These are phyloP conservation scores for Pseudocercospora ulei DNA, from an alignment of 2,329 filamentous ascomycete species.

Conservation along the genomic window DNA sequence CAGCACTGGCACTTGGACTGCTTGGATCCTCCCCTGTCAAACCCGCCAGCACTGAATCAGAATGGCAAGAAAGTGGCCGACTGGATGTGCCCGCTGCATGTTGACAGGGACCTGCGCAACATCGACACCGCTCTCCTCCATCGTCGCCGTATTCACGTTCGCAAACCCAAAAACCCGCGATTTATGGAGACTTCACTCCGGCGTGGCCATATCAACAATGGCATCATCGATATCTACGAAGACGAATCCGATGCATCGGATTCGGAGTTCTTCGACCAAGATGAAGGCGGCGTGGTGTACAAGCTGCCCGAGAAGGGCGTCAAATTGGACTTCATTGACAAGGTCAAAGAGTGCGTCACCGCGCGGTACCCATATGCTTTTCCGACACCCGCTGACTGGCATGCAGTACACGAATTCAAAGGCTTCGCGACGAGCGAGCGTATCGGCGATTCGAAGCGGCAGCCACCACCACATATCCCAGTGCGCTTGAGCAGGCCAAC, in stretches of 20 bases:
- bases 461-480: constrained; percentile 10
- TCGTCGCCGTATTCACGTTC: constrained; percentile 38
- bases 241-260: constrained; percentile 41
- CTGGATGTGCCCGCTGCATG: constrained; percentile 84
- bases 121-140: constrained; percentile 40
- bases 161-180: constrained; percentile 44
- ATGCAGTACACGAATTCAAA: constrained; percentile 23
- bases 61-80: constrained; percentile 52
- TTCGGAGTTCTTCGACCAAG: constrained; percentile 39
- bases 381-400: constrained; percentile 11
- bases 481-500: constrained; percentile 31
- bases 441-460: constrained; percentile 17
- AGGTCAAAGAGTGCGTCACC: constrained; percentile 44
- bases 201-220: constrained; percentile 53
- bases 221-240: constrained; percentile 39
- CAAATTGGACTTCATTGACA: constrained; percentile 53
- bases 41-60: constrained; percentile 54
- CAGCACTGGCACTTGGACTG: constrained; percentile 89
- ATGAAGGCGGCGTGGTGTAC: constrained; percentile 35
- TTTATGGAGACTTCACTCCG: constrained; percentile 42
- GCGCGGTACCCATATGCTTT: neutral
- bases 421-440: constrained; percentile 21
- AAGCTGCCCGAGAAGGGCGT: constrained; percentile 41
- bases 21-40: constrained; percentile 69
- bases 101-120: constrained; percentile 60